Percentiles rank a stretch among this genome's conserved stretches.
Evolutionary conservation across 2,329 filamentous ascomycete species (phyloP).

Genomic region (Microdochium nivale): DNA sequence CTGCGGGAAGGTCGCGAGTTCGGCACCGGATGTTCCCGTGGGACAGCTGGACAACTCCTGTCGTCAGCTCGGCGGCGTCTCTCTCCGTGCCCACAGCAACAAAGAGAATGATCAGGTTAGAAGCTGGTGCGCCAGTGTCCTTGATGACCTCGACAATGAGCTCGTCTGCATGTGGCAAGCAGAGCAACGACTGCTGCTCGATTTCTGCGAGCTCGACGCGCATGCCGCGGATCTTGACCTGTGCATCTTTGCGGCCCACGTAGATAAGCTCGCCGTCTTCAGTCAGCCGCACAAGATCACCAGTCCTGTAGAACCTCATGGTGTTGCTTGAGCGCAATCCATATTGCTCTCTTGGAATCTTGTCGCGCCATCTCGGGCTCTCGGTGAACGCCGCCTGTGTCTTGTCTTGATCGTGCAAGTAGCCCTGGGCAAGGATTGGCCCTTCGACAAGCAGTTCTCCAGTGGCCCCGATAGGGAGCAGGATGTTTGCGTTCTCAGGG

Average conservation of each 20-base stretch:
- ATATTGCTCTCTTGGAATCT: slow-evolving; percentile 4
- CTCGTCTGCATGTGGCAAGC: not conserved
- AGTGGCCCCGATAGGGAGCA: slow-evolving; percentile 5
- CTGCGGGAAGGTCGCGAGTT: not conserved
- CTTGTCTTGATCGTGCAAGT: not conserved
- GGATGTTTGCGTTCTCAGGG: slow-evolving; percentile 4
- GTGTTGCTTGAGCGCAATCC: not conserved
- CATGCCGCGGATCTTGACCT: not conserved
- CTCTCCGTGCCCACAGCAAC: not conserved
- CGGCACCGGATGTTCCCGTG: not conserved
- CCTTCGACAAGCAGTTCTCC: slow-evolving; percentile 9
- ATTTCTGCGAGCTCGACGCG: not conserved
- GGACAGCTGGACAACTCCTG: not conserved
- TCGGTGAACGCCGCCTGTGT: not conserved
- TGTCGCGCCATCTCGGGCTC: slow-evolving; percentile 21
- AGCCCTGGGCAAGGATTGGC: slow-evolving; percentile 1
- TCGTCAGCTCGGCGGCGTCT: not conserved
- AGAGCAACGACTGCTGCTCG: not conserved
- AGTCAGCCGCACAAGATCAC: not conserved
- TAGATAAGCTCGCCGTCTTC: not conserved
- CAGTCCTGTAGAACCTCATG: not conserved
- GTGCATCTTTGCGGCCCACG: not conserved
- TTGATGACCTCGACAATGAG: not conserved
- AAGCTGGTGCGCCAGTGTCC: slow-evolving; percentile 15
- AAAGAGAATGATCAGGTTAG: slow-evolving; percentile 24